These are phyloP conservation scores for Geranomyces variabilis DNA, from an alignment of 192 early-diverging fungal species.

Conservation along the genomic window DNA sequence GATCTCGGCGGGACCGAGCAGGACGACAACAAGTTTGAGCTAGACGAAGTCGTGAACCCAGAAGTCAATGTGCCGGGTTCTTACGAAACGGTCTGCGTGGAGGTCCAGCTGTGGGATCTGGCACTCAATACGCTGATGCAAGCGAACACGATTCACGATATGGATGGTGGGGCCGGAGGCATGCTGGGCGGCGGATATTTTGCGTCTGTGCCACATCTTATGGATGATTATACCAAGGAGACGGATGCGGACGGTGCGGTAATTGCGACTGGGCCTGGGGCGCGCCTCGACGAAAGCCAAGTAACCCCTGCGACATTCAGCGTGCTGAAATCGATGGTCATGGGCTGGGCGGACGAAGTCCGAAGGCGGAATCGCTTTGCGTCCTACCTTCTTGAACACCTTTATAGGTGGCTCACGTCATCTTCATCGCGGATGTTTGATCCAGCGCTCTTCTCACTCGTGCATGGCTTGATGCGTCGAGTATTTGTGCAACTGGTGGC, in stretches of 20 bases:
- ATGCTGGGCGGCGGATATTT: conserved; percentile 2
- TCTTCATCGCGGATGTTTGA: conserved; percentile 76
- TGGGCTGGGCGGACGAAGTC: conserved; percentile 76
- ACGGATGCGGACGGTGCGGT: conserved; percentile 42
- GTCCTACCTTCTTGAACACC: conserved; percentile 69
- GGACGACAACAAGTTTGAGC: conserved; percentile 69
- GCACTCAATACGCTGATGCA: conserved; percentile 84
- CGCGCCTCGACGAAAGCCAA: conserved; percentile 38
- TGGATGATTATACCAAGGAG: conserved; percentile 64
- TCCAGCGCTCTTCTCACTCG: conserved; percentile 73
- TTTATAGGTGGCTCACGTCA: conserved; percentile 88
- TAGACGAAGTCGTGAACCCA: conserved; percentile 61
- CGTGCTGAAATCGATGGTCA: conserved; percentile 77
- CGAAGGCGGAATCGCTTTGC: conserved; percentile 61
- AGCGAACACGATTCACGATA: conserved; percentile 73
- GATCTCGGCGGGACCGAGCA: conserved; percentile 87
- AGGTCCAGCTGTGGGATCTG: conserved; percentile 79
- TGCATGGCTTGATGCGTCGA: conserved; percentile 89
- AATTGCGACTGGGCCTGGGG: conserved; percentile 42
- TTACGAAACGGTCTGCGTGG: conserved; percentile 81
- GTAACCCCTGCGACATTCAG: conserved; percentile 64
- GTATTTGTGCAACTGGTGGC: conserved; percentile 82
- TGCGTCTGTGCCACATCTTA: conserved; percentile 41
- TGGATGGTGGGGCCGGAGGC: conserved; percentile 59
- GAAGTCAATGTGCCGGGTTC: conserved; percentile 79